Conservation (phyloP, 331 rosid genomes). For the Ulmus americana region DNA sequence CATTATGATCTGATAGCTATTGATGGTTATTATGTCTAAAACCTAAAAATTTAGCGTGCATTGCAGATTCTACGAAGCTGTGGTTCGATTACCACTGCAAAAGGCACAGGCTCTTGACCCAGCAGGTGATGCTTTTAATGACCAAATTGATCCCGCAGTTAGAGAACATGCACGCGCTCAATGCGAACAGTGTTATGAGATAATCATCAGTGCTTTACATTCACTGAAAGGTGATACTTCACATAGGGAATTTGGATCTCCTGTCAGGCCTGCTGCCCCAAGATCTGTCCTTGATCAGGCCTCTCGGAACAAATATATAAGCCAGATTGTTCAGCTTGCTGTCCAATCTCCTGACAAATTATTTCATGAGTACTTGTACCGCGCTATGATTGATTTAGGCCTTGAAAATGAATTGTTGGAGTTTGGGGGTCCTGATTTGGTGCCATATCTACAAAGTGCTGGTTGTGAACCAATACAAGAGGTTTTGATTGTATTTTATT, state of each 20-base stretch:
- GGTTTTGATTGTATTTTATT: constrained; percentile 40
- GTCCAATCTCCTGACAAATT: constrained; percentile 83
- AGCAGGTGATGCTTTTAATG: constrained; percentile 79
- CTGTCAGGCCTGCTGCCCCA: constrained; percentile 52
- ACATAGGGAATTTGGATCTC: constrained; percentile 76
- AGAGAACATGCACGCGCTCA: constrained; percentile 70
- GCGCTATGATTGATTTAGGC: constrained; percentile 89
- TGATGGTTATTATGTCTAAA: constrained; percentile 23
- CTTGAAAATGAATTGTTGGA: constrained; percentile 87
- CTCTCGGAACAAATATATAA: constrained; percentile 63
- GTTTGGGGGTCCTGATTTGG: constrained; percentile 94
- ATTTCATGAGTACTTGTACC: constrained; percentile 80
- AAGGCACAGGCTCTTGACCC: constrained; percentile 96
- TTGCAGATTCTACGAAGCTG: constrained; percentile 98
- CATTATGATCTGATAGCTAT: constrained; percentile 3
- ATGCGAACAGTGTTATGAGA: constrained; percentile 85
- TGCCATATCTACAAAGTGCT: constrained; percentile 78
- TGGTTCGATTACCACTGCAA: constrained; percentile 87
- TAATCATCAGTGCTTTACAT: constrained; percentile 68
- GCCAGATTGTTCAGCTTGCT: constrained; percentile 93
- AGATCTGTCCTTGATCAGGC: constrained; percentile 65
- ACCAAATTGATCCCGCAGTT: constrained; percentile 70
- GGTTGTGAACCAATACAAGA: constrained; percentile 68
- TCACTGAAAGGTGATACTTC: constrained; percentile 71
- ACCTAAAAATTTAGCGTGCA: constrained; percentile 15